These are phyloP conservation scores for Dothideomycetes sp. DNA, from an alignment of 2,329 filamentous ascomycete species.

Conservation along the genomic window DNA sequence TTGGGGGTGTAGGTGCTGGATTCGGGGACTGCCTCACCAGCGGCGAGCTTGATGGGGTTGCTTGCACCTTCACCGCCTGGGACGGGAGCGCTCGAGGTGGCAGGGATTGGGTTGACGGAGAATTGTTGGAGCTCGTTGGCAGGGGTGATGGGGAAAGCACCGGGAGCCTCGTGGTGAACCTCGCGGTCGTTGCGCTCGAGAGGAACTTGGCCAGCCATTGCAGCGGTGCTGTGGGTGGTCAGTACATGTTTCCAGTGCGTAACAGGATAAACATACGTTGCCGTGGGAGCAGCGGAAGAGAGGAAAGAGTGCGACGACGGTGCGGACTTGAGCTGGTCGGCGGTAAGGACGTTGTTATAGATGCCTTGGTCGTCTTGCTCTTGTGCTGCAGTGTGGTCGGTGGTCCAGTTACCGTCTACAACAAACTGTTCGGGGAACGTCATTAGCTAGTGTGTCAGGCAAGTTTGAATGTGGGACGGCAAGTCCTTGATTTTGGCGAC, in stretches of 20 bases:
- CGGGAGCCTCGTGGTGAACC: slow-evolving; percentile 32
- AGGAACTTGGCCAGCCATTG: slow-evolving; percentile 56
- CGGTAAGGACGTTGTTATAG: slow-evolving; percentile 82
- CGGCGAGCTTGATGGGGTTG: slow-evolving; percentile 69
- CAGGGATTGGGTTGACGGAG: slow-evolving; percentile 42
- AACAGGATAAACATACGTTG: slow-evolving; percentile 44
- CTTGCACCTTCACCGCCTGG: slow-evolving; percentile 48
- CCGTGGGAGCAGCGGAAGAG: slow-evolving; percentile 57
- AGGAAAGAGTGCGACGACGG: slow-evolving; percentile 41
- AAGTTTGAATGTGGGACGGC: too few relatives aligned
- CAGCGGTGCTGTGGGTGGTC: slow-evolving; percentile 62
- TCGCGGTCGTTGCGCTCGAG: slow-evolving; percentile 37
- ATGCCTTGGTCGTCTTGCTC: slow-evolving; percentile 76
- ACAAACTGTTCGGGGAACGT: slow-evolving; percentile 57
- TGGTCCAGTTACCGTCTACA: slow-evolving; percentile 83
- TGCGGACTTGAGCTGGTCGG: slow-evolving; percentile 54
- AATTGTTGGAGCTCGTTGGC: slow-evolving; percentile 33
- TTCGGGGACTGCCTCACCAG: slow-evolving; percentile 74
- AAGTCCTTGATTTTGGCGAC: too few relatives aligned
- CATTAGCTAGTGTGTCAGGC: not conserved
- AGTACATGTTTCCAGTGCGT: too few relatives aligned
- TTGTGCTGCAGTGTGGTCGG: slow-evolving; percentile 67
- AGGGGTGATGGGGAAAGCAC: slow-evolving; percentile 64
- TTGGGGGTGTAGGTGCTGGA: slow-evolving; percentile 51
- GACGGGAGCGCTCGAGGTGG: not conserved